Percentiles rank a stretch among this genome's conserved stretches.
phyloP scores from a whole-genome alignment of 768 basidiomycete genomes.

The Calocybe cyanea region DNA sequence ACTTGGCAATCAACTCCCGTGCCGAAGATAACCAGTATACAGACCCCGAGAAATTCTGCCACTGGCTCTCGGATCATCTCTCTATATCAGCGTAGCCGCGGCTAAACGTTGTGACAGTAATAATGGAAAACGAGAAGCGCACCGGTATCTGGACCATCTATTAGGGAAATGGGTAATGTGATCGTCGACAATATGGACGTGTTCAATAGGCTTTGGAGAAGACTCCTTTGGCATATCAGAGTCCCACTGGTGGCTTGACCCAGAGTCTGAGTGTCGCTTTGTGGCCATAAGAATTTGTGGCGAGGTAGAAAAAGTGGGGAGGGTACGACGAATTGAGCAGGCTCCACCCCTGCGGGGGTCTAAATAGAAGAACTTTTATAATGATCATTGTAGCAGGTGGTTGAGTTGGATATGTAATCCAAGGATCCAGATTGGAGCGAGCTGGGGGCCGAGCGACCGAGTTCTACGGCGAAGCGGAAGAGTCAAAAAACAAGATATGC shows the following conservation, averaged over 20 bases:
- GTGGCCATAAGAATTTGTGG: too few relatives aligned
- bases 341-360: too few relatives aligned
- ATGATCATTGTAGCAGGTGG: background rate
- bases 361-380: too few relatives aligned
- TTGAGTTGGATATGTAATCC: background rate
- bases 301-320: too few relatives aligned
- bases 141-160: constrained; percentile 56
- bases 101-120: background rate
- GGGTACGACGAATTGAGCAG: too few relatives aligned
- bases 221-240: constrained; percentile 1
- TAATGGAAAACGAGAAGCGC: constrained; percentile 8
- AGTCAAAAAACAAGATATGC: too few relatives aligned
- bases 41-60: constrained; percentile 61
- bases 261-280: too few relatives aligned
- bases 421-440: background rate
- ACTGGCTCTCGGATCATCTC: constrained; percentile 50
- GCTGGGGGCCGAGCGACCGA: too few relatives aligned
- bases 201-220: background rate
- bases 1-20: constrained; percentile 56
- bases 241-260: background rate
- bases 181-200: constrained; percentile 16
- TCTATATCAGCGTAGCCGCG: constrained; percentile 20
- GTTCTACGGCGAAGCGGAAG: too few relatives aligned
- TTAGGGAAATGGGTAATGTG: constrained; percentile 42
- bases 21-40: constrained; percentile 58